These are phyloP conservation scores for Begonia peltatifolia DNA, from an alignment of 306 rosid species.

Conservation along the genomic window DNA sequence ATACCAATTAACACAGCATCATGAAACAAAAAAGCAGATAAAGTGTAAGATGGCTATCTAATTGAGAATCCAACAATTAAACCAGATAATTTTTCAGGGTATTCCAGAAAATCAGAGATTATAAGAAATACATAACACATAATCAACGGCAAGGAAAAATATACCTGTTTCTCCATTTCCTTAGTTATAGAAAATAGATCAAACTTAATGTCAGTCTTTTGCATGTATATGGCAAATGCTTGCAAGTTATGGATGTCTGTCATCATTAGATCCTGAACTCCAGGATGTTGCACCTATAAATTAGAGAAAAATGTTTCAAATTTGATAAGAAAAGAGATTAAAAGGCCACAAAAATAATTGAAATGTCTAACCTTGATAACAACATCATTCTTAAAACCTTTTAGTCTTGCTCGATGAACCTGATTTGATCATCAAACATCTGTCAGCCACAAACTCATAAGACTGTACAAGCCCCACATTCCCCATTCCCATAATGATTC, in stretches of 20 bases:
- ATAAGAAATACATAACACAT: background rate
- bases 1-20: background rate
- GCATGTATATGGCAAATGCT: slow-evolving; percentile 83
- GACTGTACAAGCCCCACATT: slow-evolving; percentile 10
- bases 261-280: slow-evolving; percentile 97
- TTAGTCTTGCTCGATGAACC: slow-evolving; percentile 86
- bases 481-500: slow-evolving; percentile 6
- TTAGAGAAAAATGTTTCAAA: background rate
- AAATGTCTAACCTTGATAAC: slow-evolving; percentile 71
- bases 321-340: background rate
- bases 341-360: slow-evolving; percentile 7
- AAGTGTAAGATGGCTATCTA: background rate
- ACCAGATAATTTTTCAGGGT: too few relatives aligned
- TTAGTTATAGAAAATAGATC: slow-evolving; percentile 83
- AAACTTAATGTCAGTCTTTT: slow-evolving; percentile 85
- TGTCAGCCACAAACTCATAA: slow-evolving; percentile 15
- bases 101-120: too few relatives aligned
- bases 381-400: slow-evolving; percentile 59
- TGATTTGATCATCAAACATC: slow-evolving; percentile 20
- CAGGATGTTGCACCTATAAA: slow-evolving; percentile 93
- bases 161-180: slow-evolving; percentile 96
- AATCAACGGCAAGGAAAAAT: slow-evolving; percentile 11
- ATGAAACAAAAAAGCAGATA: background rate
- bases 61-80: too few relatives aligned
- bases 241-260: slow-evolving; percentile 86